Conservation (phyloP, 129 eudicot genomes). For the Calendula officinalis region DNA sequence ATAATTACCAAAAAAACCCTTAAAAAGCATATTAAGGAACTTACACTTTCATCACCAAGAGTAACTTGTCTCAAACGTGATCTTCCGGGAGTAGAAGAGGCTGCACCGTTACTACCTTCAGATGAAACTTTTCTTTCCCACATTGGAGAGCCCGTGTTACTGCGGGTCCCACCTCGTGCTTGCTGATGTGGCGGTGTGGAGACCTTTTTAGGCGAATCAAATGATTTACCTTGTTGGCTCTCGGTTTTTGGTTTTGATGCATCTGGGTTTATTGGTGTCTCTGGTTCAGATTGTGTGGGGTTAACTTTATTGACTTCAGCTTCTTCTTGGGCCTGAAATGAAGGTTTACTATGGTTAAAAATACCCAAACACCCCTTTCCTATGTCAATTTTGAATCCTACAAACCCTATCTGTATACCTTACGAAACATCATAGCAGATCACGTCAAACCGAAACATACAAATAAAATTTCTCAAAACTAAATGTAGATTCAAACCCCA, state of each 20-base stretch:
- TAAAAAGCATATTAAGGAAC: background rate
- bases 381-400: background rate
- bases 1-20: too few species aligned
- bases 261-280: slow-evolving; percentile 23
- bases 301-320: slow-evolving; percentile 23
- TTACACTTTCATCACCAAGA: slow-evolving; percentile 81
- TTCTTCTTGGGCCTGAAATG: slow-evolving; percentile 33
- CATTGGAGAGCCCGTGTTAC: slow-evolving; percentile 58
- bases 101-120: slow-evolving; percentile 51
- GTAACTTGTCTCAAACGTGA: slow-evolving; percentile 80
- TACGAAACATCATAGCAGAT: slow-evolving; percentile 13
- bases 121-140: slow-evolving; percentile 70
- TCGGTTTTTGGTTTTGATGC: slow-evolving; percentile 33
- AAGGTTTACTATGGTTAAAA: background rate
- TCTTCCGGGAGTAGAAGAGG: slow-evolving; percentile 81
- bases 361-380: background rate
- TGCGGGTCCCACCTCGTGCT: slow-evolving; percentile 47
- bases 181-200: slow-evolving; percentile 50
- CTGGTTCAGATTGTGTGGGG: slow-evolving; percentile 25
- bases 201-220: slow-evolving; percentile 39
- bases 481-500: slow-evolving; percentile 18
- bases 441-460: slow-evolving; percentile 2
- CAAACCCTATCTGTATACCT: slow-evolving; percentile 4
- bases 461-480: slow-evolving; percentile 1
- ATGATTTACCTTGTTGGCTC: slow-evolving; percentile 33